A percentile compares a stretch with the other conserved stretches of the same genome.
These are phyloP conservation scores for Diddensiella santjacobensis DNA, from an alignment of 805 yeast genomes.

Conservation along the genomic window DNA sequence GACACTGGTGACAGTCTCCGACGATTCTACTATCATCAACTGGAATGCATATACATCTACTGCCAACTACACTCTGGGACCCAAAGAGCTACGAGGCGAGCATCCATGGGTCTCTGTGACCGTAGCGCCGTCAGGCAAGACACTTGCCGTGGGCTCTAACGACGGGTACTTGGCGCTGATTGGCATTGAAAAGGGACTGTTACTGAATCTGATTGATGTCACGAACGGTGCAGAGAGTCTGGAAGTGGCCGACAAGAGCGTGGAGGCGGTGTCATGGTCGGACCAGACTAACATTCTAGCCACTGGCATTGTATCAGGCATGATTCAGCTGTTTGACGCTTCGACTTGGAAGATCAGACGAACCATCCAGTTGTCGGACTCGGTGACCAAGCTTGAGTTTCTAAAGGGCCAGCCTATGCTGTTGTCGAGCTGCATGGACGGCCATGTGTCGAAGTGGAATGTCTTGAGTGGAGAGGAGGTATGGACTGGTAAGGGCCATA, in stretches of 20 bases:
- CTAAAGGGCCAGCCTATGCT: slow-evolving; percentile 50
- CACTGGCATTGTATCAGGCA: slow-evolving; percentile 86
- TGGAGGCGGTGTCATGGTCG: slow-evolving; percentile 84
- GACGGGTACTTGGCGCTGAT: slow-evolving; percentile 84
- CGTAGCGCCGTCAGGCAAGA: slow-evolving; percentile 45
- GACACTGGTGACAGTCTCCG: slow-evolving; percentile 69
- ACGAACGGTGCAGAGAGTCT: slow-evolving; percentile 48
- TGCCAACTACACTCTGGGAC: slow-evolving; percentile 47
- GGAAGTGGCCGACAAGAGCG: slow-evolving; percentile 49
- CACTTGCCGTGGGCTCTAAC: slow-evolving; percentile 77
- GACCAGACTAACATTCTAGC: slow-evolving; percentile 64
- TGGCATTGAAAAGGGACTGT: slow-evolving; percentile 68
- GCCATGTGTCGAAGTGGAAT: slow-evolving; percentile 83
- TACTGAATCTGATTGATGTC: slow-evolving; percentile 63
- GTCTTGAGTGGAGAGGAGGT: slow-evolving; percentile 76
- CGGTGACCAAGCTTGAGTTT: slow-evolving; percentile 77
- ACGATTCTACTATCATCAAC: slow-evolving; percentile 79
- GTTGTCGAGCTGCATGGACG: slow-evolving; percentile 77
- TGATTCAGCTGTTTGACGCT: slow-evolving; percentile 75
- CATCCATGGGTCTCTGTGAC: slow-evolving; percentile 88
- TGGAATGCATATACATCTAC: slow-evolving; percentile 87
- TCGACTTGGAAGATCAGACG: slow-evolving; percentile 83
- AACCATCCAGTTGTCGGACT: slow-evolving; percentile 65
- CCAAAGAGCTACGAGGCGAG: slow-evolving; percentile 60
- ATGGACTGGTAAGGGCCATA: slow-evolving; percentile 85